phyloP scores from a whole-genome alignment of 179 eudicot genomes.

The Spinacia oleracea region DNA sequence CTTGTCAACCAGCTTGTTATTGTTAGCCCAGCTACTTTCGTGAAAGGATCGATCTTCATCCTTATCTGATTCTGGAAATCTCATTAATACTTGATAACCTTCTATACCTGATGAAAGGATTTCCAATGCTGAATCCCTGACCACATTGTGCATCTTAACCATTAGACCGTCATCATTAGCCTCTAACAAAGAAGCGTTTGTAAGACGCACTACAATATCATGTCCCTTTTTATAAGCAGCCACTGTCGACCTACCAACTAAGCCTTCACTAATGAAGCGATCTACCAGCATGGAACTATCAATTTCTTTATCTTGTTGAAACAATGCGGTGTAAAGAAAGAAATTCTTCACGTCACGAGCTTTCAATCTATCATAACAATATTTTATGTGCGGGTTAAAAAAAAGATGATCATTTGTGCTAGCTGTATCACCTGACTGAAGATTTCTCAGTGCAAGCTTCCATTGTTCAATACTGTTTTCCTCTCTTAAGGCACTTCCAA shows the following conservation, averaged over 20 bases:
- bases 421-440: not conserved
- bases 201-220: constrained; percentile 26
- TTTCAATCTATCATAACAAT: constrained; percentile 25
- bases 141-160: constrained; percentile 29
- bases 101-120: constrained; percentile 28
- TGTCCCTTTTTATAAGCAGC: constrained; percentile 24
- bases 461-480: constrained; percentile 17
- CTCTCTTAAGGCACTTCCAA: constrained; percentile 25
- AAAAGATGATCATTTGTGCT: not conserved
- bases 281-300: constrained; percentile 25
- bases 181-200: constrained; percentile 25
- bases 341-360: constrained; percentile 31
- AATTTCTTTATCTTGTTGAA: constrained; percentile 25
- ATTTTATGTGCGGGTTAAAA: constrained; percentile 25
- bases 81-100: constrained; percentile 17
- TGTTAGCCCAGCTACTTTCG: too few relatives aligned
- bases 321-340: constrained; percentile 31
- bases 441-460: constrained; percentile 18
- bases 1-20: too few relatives aligned
- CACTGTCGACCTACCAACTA: constrained; percentile 20
- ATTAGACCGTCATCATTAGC: constrained; percentile 13
- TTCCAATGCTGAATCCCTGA: constrained; percentile 28
- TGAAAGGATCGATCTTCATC: too few relatives aligned
- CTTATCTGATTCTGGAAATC: not conserved
- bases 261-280: constrained; percentile 32